Evolutionary conservation across 257 asterid species (phyloP).

Genomic region (Forsythia suspensa): DNA sequence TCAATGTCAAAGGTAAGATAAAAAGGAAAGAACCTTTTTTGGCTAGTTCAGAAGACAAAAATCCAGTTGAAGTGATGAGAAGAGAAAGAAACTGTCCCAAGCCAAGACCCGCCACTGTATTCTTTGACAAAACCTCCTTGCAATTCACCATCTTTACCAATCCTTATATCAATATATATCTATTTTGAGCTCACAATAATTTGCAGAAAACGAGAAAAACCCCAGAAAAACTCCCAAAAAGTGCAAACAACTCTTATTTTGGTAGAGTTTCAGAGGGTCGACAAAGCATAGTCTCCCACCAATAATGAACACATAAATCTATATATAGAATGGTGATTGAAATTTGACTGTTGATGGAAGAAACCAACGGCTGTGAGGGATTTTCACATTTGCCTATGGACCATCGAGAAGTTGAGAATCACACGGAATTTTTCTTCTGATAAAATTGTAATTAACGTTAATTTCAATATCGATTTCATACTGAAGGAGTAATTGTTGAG

Average conservation of each 20-base stretch:
- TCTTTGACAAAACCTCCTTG: slow-evolving; percentile 50
- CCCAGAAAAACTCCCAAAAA: not conserved
- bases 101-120: slow-evolving; percentile 63
- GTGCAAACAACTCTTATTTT: not conserved
- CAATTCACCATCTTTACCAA: slow-evolving; percentile 38
- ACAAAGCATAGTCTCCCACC: not conserved
- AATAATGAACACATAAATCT: not conserved
- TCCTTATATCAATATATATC: not conserved
- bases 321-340: not conserved
- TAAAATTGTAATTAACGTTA: not conserved
- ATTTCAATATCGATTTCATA: not conserved
- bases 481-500: not conserved
- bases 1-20: not conserved
- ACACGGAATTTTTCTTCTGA: not conserved
- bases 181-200: not conserved
- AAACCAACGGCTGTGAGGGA: slow-evolving; percentile 28
- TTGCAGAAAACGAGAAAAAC: not conserved
- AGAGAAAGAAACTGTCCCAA: slow-evolving; percentile 90
- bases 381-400: slow-evolving; percentile 26
- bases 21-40: slow-evolving; percentile 45
- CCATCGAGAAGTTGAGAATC: not conserved
- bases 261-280: not conserved
- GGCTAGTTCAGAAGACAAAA: slow-evolving; percentile 89
- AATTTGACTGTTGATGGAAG: not conserved
- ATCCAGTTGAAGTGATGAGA: slow-evolving; percentile 85